These are phyloP conservation scores for Syzygium grande DNA, from an alignment of 345 rosid genomes.

Conservation along the genomic window DNA sequence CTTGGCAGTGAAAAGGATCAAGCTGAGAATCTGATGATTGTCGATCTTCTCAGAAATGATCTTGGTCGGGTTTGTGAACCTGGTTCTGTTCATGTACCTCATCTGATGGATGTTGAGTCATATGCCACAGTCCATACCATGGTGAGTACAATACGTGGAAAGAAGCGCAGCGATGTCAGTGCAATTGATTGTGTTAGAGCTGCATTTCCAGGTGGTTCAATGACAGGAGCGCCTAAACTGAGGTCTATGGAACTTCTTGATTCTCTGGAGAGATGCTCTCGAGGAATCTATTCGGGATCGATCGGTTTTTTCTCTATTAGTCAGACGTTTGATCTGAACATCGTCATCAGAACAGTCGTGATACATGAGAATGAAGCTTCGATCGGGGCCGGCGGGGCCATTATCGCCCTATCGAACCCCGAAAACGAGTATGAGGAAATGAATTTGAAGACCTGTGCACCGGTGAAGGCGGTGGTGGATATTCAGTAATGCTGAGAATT, in stretches of 20 bases:
- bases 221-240: conserved; percentile 97
- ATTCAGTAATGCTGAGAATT: too few species aligned
- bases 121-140: conserved; percentile 95
- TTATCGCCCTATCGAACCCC: too few species aligned
- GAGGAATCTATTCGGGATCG: conserved; percentile 64
- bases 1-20: conserved; percentile 85
- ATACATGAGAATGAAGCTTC: too few species aligned
- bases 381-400: too few species aligned
- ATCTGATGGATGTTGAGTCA: conserved; percentile 95
- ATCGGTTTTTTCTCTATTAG: conserved; percentile 9
- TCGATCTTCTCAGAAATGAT: conserved; percentile 90
- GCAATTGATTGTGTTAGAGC: conserved; percentile 73
- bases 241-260: conserved; percentile 89
- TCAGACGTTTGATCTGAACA: conserved; percentile 46
- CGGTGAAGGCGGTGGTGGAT: too few species aligned
- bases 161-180: conserved; percentile 45
- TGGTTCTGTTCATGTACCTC: conserved; percentile 89
- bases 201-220: conserved; percentile 95
- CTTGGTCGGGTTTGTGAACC: conserved; percentile 90
- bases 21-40: conserved; percentile 97
- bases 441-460: too few species aligned
- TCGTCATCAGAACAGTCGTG: too few species aligned
- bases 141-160: conserved; percentile 84
- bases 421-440: too few species aligned
- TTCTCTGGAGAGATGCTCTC: conserved; percentile 64